Evolutionary conservation across 176 grass and related monocot genomes (phyloP).

Genomic region (Oryza officinalis): DNA sequence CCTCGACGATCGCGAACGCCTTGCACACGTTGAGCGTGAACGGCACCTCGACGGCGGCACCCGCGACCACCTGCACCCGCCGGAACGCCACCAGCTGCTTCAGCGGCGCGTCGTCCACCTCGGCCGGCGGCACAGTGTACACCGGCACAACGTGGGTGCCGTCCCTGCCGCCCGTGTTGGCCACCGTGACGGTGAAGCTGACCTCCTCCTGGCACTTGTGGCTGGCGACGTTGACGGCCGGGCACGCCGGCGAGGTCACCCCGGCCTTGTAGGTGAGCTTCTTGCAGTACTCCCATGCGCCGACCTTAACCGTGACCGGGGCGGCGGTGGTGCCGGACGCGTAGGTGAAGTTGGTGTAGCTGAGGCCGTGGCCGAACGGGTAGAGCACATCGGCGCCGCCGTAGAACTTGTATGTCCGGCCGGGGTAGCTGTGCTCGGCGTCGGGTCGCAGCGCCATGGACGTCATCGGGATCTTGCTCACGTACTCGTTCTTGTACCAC

Average conservation of each 20-base stretch:
- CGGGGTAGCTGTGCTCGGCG: constrained; percentile 31
- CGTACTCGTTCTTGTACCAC: constrained; percentile 40
- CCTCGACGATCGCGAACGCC: constrained; percentile 40
- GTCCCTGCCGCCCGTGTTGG: constrained; percentile 19
- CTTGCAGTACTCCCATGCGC: constrained; percentile 8
- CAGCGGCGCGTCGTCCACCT: constrained; percentile 32
- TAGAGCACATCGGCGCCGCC: constrained; percentile 26
- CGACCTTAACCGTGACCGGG: not conserved
- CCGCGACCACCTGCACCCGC: constrained; percentile 25
- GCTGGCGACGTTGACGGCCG: constrained; percentile 15
- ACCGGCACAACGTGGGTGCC: constrained; percentile 35
- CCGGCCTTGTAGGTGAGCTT: constrained; percentile 29
- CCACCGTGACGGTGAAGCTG: constrained; percentile 22
- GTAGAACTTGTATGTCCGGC: constrained; percentile 56
- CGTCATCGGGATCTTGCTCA: constrained; percentile 44
- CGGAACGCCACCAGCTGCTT: constrained; percentile 50
- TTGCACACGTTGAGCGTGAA: constrained; percentile 44
- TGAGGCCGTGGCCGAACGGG: constrained; percentile 48
- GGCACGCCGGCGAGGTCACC: constrained; percentile 19
- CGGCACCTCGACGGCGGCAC: constrained; percentile 1
- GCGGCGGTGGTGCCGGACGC: constrained; percentile 9
- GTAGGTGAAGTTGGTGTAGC: constrained; percentile 41
- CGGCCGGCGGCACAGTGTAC: constrained; percentile 41
- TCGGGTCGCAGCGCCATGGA: constrained; percentile 42
- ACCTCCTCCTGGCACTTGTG: constrained; percentile 20